These are phyloP conservation scores for Globisporangium sylvaticum DNA, from an alignment of 352 stramenopile genomes.

Conservation along the genomic window DNA sequence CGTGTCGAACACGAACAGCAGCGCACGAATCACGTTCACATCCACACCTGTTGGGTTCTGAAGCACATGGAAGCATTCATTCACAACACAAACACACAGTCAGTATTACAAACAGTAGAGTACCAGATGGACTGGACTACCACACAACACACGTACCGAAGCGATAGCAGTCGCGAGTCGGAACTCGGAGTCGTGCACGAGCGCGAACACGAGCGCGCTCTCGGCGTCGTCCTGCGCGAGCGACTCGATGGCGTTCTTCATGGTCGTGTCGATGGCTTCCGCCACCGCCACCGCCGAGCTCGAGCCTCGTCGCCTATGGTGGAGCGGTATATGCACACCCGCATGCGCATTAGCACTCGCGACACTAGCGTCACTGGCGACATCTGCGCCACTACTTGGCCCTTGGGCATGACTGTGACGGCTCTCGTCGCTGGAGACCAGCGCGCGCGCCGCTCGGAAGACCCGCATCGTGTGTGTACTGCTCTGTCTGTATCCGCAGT, in stretches of 20 bases:
- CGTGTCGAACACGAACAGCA: conserved; percentile 69
- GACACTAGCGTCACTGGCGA: not conserved
- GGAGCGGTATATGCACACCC: not conserved
- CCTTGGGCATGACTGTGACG: not conserved
- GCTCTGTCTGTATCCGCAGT: not conserved
- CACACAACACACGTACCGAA: conserved; percentile 29
- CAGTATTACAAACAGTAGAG: not conserved
- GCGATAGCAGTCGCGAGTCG: conserved; percentile 57
- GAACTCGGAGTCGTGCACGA: conserved; percentile 78
- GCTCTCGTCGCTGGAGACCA: not conserved
- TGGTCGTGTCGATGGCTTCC: conserved; percentile 38
- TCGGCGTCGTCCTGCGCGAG: conserved; percentile 63
- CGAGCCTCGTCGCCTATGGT: conserved; percentile 1
- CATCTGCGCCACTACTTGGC: not conserved
- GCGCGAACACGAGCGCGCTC: conserved; percentile 64
- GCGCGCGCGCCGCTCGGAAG: conserved; percentile 2
- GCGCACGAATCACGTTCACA: conserved; percentile 56
- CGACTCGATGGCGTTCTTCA: conserved; percentile 61
- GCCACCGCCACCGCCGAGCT: not conserved
- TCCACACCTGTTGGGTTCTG: conserved; percentile 30
- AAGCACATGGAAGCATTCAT: not conserved
- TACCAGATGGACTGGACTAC: not conserved
- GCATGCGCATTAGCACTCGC: not conserved
- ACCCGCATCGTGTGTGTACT: not conserved
- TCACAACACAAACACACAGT: conserved; percentile 5